A percentile compares a stretch with the other conserved stretches of the same genome.
Conservation (phyloP, 1,284 basidiomycete genomes). For the Gomphus bonarii region DNA sequence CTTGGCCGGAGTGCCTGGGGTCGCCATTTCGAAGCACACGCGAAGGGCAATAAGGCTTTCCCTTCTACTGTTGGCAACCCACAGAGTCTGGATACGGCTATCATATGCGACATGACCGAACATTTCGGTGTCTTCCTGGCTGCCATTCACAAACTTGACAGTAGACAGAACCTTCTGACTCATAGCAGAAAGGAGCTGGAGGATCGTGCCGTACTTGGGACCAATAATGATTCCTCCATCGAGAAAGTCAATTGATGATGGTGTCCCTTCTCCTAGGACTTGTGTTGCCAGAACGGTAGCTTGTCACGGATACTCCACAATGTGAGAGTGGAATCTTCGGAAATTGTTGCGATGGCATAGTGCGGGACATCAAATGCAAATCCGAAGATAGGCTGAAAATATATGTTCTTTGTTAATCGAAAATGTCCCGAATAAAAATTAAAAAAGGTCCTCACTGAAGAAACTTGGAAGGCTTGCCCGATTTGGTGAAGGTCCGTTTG, state of each 20-base stretch:
- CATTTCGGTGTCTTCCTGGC: slow-evolving; percentile 63
- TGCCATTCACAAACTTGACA: slow-evolving; percentile 59
- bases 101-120: slow-evolving; percentile 78
- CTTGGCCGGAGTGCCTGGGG: slow-evolving; percentile 42
- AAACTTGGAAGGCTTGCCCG: slow-evolving; percentile 50
- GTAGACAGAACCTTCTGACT: slow-evolving; percentile 66
- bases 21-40: slow-evolving; percentile 53
- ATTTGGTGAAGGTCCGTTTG: slow-evolving; percentile 58
- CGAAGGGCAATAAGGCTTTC: slow-evolving; percentile 74
- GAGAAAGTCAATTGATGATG: slow-evolving; percentile 71
- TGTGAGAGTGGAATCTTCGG: slow-evolving; percentile 66
- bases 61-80: slow-evolving; percentile 74
- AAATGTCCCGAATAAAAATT: not conserved
- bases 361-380: slow-evolving; percentile 73
- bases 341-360: slow-evolving; percentile 65
- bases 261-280: slow-evolving; percentile 66
- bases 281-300: slow-evolving; percentile 59
- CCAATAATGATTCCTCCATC: slow-evolving; percentile 72
- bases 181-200: slow-evolving; percentile 64
- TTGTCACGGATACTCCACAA: slow-evolving; percentile 71
- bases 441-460: slow-evolving; percentile 44
- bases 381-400: slow-evolving; percentile 53
- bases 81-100: slow-evolving; percentile 67
- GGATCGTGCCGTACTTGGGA: slow-evolving; percentile 67
- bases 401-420: not conserved